Evolutionary conservation across 768 basidiomycete species (phyloP).

Genomic region (Lactarius indigo): DNA sequence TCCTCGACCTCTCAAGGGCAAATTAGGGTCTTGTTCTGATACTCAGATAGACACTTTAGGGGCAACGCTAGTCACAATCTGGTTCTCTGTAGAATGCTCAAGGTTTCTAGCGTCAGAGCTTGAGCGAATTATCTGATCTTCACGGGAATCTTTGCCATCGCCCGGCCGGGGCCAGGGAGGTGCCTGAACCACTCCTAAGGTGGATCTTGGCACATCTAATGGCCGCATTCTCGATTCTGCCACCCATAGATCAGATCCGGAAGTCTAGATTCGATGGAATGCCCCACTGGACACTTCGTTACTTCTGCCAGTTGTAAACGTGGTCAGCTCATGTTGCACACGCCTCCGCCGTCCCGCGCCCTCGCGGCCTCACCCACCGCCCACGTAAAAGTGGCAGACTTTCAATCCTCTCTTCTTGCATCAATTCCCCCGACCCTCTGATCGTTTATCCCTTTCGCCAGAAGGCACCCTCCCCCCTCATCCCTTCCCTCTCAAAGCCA

Average conservation of each 20-base stretch:
- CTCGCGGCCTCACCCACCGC: conserved; percentile 33
- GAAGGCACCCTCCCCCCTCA: conserved; percentile 15
- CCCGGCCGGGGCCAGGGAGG: conserved; percentile 3
- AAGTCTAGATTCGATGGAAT: conserved; percentile 20
- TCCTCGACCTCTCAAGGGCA: neutral
- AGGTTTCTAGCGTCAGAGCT: neutral
- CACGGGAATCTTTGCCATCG: conserved; percentile 8
- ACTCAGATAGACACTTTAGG: neutral
- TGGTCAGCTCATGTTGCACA: conserved; percentile 36
- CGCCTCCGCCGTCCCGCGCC: conserved; percentile 32
- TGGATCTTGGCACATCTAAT: conserved; percentile 17
- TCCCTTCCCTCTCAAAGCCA: conserved; percentile 1
- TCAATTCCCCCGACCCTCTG: conserved; percentile 32
- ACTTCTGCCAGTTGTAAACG: conserved; percentile 18
- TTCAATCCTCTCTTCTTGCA: conserved; percentile 24
- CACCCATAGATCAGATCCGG: conserved; percentile 24
- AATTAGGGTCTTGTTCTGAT: neutral
- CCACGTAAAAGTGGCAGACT: conserved; percentile 30
- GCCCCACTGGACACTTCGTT: conserved; percentile 7
- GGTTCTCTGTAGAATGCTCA: neutral
- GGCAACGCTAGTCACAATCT: neutral
- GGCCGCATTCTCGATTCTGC: conserved; percentile 7
- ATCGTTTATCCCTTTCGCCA: conserved; percentile 26
- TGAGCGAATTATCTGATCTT: neutral
- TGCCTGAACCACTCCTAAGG: conserved; percentile 22